Percentiles rank a stretch among this genome's conserved stretches.
Conservation (phyloP, 495 filamentous ascomycete species). For the Penicillium maclennaniae region DNA sequence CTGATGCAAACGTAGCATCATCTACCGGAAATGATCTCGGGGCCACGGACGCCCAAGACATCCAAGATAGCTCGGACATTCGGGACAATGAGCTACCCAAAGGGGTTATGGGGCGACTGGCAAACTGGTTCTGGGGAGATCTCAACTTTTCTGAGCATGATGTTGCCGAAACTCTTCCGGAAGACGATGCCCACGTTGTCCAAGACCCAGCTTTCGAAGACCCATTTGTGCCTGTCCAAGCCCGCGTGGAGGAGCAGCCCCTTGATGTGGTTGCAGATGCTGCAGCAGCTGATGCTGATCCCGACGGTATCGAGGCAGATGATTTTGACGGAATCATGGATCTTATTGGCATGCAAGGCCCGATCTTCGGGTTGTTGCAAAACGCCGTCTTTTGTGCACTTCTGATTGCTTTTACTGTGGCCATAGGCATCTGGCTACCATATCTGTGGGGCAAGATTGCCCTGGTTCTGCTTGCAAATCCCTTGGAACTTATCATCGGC, state of each 20-base stretch:
- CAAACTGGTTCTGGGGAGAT: conserved; percentile 66
- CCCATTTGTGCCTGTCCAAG: conserved; percentile 57
- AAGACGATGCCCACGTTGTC: conserved; percentile 57
- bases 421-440: conserved; percentile 79
- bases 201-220: conserved; percentile 56
- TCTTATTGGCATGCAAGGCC: conserved; percentile 93
- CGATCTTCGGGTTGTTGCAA: conserved; percentile 82
- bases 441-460: conserved; percentile 86
- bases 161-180: conserved; percentile 26
- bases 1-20: neutral
- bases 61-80: neutral
- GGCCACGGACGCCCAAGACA: neutral
- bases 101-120: conserved; percentile 15
- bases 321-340: conserved; percentile 98
- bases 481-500: conserved; percentile 61
- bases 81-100: conserved; percentile 12
- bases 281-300: conserved; percentile 50
- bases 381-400: conserved; percentile 92
- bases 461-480: conserved; percentile 74
- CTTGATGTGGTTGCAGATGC: conserved; percentile 20
- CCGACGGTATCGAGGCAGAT: conserved; percentile 71
- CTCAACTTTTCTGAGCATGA: conserved; percentile 33
- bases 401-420: conserved; percentile 81
- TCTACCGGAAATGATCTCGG: neutral
- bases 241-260: conserved; percentile 15